These are phyloP conservation scores for Melaleuca quinquenervia DNA, from an alignment of 345 rosid species.

Conservation along the genomic window DNA sequence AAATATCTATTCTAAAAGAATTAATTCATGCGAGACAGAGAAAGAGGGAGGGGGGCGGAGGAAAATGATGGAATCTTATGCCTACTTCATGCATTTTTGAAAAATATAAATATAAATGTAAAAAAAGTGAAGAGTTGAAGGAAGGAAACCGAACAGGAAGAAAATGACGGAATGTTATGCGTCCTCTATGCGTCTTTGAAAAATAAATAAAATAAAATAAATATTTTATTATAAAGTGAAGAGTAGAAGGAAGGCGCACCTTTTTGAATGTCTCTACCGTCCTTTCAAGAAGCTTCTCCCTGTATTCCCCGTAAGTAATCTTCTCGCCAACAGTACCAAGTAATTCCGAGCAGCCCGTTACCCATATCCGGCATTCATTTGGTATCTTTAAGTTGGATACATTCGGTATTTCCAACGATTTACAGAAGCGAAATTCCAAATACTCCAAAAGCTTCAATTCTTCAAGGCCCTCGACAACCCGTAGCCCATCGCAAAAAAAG, in stretches of 20 bases:
- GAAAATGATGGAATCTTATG: neutral
- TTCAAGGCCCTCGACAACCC: neutral
- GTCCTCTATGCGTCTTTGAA: neutral
- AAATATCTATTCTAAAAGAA: neutral
- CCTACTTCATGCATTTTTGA: neutral
- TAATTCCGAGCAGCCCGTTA: fast-evolving
- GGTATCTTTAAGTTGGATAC: neutral
- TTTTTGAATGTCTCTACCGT: neutral
- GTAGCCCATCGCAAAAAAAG: fast-evolving
- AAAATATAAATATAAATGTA: neutral
- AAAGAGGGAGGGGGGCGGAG: neutral
- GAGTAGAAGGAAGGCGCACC: neutral
- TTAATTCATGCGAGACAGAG: neutral
- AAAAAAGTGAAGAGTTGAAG: neutral
- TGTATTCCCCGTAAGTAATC: neutral
- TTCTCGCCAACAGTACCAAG: fast-evolving
- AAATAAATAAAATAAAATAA: neutral
- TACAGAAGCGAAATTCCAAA: too few relatives aligned
- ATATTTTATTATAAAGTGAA: neutral
- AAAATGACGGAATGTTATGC: neutral
- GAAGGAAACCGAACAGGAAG: neutral
- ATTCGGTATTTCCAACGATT: neutral
- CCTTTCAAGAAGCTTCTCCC: neutral
- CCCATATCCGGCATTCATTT: fast-evolving
- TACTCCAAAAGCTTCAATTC: neutral